Conservation (phyloP, 2,329 filamentous ascomycete species). For the Fonsecaea monophora region DNA sequence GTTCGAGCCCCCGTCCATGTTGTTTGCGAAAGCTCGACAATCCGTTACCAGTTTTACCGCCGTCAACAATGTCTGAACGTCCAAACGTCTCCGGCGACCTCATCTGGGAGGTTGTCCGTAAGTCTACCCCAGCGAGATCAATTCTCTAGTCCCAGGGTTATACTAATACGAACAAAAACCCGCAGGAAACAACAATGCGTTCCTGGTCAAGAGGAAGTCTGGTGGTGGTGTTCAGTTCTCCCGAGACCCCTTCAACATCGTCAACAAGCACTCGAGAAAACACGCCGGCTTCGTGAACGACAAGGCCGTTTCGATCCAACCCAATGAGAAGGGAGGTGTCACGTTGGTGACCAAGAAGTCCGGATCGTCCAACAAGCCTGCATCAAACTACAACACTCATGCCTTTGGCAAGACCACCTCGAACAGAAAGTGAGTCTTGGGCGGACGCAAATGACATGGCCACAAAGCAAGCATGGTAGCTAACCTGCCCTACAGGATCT, state of each 20-base stretch:
- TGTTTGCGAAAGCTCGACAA: constrained; percentile 6
- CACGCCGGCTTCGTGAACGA: constrained; percentile 91
- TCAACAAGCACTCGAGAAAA: constrained; percentile 91
- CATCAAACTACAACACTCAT: constrained; percentile 67
- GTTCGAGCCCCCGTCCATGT: constrained; percentile 12
- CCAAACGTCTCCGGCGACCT: constrained; percentile 87
- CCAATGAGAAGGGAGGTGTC: constrained; percentile 77
- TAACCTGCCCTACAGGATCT: constrained; percentile 67
- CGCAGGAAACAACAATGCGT: constrained; percentile 84
- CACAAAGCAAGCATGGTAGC: constrained; percentile 35
- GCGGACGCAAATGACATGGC: not conserved
- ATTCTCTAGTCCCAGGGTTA: not conserved
- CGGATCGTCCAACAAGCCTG: constrained; percentile 74
- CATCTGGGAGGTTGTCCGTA: constrained; percentile 94
- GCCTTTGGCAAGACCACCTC: constrained; percentile 75
- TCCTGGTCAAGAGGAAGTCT: constrained; percentile 85
- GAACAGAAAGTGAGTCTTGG: constrained; percentile 74
- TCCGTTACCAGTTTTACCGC: constrained; percentile 18
- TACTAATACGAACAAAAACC: constrained; percentile 17
- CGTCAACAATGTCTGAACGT: constrained; percentile 53
- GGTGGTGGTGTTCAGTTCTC: constrained; percentile 88
- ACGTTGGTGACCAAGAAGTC: constrained; percentile 83
- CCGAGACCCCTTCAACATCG: constrained; percentile 90
- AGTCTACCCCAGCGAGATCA: constrained; percentile 53
- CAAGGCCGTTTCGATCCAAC: constrained; percentile 85